These are phyloP conservation scores for Colletotrichum sp. DNA, from an alignment of 2,329 filamentous ascomycete species.

Conservation along the genomic window DNA sequence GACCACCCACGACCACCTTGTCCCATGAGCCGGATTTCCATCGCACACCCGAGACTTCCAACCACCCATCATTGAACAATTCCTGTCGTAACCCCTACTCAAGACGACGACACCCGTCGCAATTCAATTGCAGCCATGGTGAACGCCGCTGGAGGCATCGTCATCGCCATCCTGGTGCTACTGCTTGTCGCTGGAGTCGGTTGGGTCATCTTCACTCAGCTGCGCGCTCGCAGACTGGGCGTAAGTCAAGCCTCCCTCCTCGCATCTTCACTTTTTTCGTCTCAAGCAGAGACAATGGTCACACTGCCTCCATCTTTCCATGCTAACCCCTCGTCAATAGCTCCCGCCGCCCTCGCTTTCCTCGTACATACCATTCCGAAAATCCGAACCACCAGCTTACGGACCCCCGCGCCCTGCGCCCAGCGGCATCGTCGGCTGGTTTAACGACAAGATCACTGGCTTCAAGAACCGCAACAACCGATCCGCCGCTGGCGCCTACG, in stretches of 20 bases:
- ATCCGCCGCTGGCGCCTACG: conserved; percentile 74
- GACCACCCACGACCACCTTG: not conserved
- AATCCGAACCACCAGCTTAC: conserved; percentile 46
- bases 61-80: not conserved
- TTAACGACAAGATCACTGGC: conserved; percentile 67
- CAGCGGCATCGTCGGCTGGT: conserved; percentile 73
- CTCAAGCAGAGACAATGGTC: not conserved
- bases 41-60: not conserved
- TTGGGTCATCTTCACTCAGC: conserved; percentile 75
- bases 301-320: not conserved
- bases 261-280: not conserved
- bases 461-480: conserved; percentile 70
- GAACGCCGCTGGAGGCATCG: conserved; percentile 67
- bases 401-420: conserved; percentile 58
- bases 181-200: conserved; percentile 59
- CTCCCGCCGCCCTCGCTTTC: conserved; percentile 72
- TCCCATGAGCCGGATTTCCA: conserved; percentile 12
- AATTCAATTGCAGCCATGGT: conserved; percentile 47
- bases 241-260: conserved; percentile 42
- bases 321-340: conserved; percentile 34
- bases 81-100: not conserved
- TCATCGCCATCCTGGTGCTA: conserved; percentile 73
- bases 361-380: conserved; percentile 75
- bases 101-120: conserved; percentile 8
- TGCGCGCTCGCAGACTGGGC: conserved; percentile 74